Base-by-base conservation (phyloP, 306 rosid species). In the Dryas alaskensis region DNA sequence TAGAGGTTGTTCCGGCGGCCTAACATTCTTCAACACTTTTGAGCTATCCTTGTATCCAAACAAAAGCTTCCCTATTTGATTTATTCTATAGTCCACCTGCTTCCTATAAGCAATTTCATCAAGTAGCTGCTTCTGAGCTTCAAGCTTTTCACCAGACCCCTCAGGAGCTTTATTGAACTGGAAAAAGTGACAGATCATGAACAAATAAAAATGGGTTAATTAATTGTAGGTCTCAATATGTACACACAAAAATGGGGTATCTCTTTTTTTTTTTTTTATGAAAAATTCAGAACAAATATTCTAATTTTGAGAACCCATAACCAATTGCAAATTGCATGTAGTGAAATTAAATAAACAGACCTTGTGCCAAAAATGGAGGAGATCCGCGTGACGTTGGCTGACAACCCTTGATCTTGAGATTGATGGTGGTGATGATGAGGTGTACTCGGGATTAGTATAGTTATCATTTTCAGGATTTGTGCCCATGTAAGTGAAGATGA, bases 1-100 rank as follows among this genome's bases (percentile, higher is more conserved):
- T 10, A 86, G 77, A 40, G 94, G 79, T 5, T 82, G 83, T 7
- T 89, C 92, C 0, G 66, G 16, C 7, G 83, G 76, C 74, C 91
- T 79, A 66, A 85, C 87, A 17, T 67, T 17, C 54, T 54, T 7
- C 70, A 87, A 43, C 55, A 79, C 25, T 12, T 42, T 7, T 45
- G 80, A 43, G 52, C 80, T 81, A 2, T 81, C 76, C 46, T 62
- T 47, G 13, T 66, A 7, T 17, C 92, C 91, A 81, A 89, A 79
- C 73, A 89, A 73, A 72, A 82, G 63, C 55, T 76, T 48, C 13
- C 82, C 88, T 17, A 89, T 71, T 4, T 63, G 72, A 17, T 74
- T 27, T 4, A 91, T 49, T 7, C 8, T 70, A 0, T 69, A 27
- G 73, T 89, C 95, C 3, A 70, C 81, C 8, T 69, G 71, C 16